Evolutionary conservation across 495 filamentous ascomycete species (phyloP).

Genomic region (Aspergillus asperescens): DNA sequence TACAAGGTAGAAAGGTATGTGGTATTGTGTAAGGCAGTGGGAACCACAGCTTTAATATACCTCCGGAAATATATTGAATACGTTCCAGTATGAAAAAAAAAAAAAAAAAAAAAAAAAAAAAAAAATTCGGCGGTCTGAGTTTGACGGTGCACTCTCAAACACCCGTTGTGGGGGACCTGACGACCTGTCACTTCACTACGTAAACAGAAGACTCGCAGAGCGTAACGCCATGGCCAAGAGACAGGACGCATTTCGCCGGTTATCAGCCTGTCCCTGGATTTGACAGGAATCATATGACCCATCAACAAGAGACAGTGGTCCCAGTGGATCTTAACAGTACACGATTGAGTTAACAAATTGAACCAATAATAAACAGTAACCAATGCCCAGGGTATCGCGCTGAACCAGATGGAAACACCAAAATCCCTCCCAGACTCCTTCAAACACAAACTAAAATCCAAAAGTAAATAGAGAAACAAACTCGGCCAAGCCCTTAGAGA

Average conservation of each 20-base stretch:
- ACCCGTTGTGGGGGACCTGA: background rate
- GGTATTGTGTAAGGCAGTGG: too few species aligned
- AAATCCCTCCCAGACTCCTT: constrained; percentile 6
- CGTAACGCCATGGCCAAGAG: background rate
- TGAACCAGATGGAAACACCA: constrained; percentile 1
- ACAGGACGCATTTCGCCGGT: background rate
- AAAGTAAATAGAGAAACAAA: background rate
- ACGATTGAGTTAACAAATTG: background rate
- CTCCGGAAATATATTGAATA: background rate
- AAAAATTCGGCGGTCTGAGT: constrained; percentile 5
- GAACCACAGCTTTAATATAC: constrained; percentile 1
- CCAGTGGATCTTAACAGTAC: too few species aligned
- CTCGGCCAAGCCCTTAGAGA: constrained; percentile 21
- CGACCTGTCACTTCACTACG: too few species aligned
- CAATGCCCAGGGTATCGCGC: constrained; percentile 8
- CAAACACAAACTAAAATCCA: constrained; percentile 10
- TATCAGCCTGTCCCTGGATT: too few species aligned
- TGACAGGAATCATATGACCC: too few species aligned
- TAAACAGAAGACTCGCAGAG: background rate
- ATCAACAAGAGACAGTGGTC: too few species aligned
- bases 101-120: too few species aligned
- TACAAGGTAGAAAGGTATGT: too few species aligned
- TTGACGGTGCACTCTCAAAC: constrained; percentile 3
- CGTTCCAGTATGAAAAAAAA: too few species aligned
- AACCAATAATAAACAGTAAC: constrained; percentile 2